Base-by-base conservation (phyloP, 2,329 filamentous ascomycete species). In the Xylariaceae sp. region DNA sequence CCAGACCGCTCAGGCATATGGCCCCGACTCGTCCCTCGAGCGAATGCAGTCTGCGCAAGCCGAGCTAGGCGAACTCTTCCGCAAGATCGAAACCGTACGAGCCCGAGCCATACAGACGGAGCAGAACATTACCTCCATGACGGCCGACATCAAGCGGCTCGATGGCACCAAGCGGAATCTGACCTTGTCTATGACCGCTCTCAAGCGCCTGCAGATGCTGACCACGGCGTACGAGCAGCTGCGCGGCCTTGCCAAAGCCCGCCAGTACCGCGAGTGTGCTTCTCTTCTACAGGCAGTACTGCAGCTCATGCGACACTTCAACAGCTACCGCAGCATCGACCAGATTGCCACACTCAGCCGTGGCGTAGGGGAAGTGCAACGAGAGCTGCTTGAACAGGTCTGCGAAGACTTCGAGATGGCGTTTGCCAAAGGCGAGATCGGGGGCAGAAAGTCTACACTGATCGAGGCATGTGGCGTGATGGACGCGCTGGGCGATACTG, bases 181-280 rank as follows among this genome's bases (percentile, higher is more conserved):
- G 56, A 97, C 94, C 10, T 80, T 96, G 48, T 97, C 91, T 60
- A 99, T 99, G 94, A 99, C 94, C 41, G 93, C 93, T 18, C 77
- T 99, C 65, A 99, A 99, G 76, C 82, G 94, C 43, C 79, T 99
- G 63, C 94, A 99, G 78, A 99, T 99, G 94, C 76, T 99, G 67
- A 97, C 94, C 5, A 97, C 94, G 3, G 94, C 94, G n/a, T 99
- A 97, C 72, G 94, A 97, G 68, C 94, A 99, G 74, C 79, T 99
- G 52, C 83, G 89, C 53, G 89, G 85, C 2, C 77, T 97, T 60
- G 88, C 89, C 60, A 89, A 89, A 71, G 87, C 88, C 34, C 80
- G 93, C 51, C 94, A 99, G 70, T 99, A 99, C 70, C 81, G 90
- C 58, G 94, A 99, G 69, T 97, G 94, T 67, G 92, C 93, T 14